Conservation (phyloP, 164 flowering plant genomes). For the Piper longum region DNA sequence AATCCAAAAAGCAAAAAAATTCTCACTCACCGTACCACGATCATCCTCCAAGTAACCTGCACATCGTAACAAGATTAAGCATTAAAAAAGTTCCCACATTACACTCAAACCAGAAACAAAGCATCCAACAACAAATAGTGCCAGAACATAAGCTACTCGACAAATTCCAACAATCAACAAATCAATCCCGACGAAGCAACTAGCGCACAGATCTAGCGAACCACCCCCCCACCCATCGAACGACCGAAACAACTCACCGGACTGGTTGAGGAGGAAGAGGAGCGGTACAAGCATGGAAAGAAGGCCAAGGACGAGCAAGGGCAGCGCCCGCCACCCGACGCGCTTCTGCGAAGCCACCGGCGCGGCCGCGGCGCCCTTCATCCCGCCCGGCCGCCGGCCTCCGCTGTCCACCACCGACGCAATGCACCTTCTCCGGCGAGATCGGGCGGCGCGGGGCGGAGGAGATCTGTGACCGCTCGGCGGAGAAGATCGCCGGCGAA, state of each 20-base stretch:
- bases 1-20: not conserved
- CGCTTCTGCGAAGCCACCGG: conserved; percentile 28
- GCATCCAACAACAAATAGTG: not conserved
- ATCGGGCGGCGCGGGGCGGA: no score
- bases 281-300: conserved; percentile 92
- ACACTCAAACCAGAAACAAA: not conserved
- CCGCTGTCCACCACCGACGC: conserved; percentile 3
- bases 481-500: no score
- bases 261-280: conserved; percentile 66
- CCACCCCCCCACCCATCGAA: not conserved
- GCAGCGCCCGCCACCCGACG: conserved; percentile 66
- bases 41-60: conserved; percentile 30
- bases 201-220: not conserved
- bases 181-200: no score
- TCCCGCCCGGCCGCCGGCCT: conserved; percentile 1
- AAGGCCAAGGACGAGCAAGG: conserved; percentile 58
- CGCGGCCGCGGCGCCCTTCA: conserved; percentile 19
- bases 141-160: not conserved
- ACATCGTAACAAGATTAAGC: not conserved
- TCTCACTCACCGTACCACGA: conserved; percentile 18
- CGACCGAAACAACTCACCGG: conserved; percentile 6
- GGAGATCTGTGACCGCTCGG: no score
- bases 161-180: not conserved
- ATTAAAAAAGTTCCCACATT: not conserved
- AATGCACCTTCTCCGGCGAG: not conserved